Evolutionary conservation across 768 basidiomycete species (phyloP).

Genomic region (Amanita muscaria): DNA sequence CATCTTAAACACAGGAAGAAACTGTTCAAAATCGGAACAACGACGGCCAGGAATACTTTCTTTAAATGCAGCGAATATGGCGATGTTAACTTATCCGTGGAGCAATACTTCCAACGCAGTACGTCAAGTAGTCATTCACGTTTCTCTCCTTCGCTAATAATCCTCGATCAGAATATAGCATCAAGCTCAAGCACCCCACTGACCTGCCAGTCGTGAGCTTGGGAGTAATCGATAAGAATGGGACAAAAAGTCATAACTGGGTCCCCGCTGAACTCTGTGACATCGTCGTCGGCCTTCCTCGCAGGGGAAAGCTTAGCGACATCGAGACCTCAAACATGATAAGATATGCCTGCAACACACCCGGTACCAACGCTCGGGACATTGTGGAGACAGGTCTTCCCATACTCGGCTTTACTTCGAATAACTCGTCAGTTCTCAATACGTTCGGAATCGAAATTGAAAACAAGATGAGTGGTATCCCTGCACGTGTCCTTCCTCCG

Average conservation of each 20-base stretch:
- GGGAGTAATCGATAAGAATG: conserved; percentile 44
- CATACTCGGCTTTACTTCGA: conserved; percentile 20
- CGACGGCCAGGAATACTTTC: conserved; percentile 15
- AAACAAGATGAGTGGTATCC: conserved; percentile 51
- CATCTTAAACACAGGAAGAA: conserved; percentile 7
- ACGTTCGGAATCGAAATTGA: conserved; percentile 54
- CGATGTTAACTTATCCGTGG: conserved; percentile 44
- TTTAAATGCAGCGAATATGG: conserved; percentile 28
- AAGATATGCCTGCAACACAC: conserved; percentile 53
- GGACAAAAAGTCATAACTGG: conserved; percentile 23
- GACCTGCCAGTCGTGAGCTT: conserved; percentile 31
- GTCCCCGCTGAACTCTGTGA: conserved; percentile 68
- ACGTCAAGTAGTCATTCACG: no score
- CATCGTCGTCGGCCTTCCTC: conserved; percentile 50
- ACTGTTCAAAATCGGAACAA: conserved; percentile 5
- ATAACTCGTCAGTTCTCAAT: conserved; percentile 24
- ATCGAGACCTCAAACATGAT: conserved; percentile 67
- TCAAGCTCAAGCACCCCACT: conserved; percentile 13
- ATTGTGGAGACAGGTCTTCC: conserved; percentile 6
- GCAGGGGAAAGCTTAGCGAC: conserved; percentile 50
- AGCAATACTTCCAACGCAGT: conserved; percentile 59
- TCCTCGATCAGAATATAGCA: conserved; percentile 13
- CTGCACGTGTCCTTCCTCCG: conserved; percentile 53
- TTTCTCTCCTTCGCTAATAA: no score
- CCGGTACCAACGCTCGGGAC: conserved; percentile 22